These are phyloP conservation scores for Hapsidospora chrysogenum DNA, from an alignment of 495 filamentous ascomycete genomes.

Conservation along the genomic window DNA sequence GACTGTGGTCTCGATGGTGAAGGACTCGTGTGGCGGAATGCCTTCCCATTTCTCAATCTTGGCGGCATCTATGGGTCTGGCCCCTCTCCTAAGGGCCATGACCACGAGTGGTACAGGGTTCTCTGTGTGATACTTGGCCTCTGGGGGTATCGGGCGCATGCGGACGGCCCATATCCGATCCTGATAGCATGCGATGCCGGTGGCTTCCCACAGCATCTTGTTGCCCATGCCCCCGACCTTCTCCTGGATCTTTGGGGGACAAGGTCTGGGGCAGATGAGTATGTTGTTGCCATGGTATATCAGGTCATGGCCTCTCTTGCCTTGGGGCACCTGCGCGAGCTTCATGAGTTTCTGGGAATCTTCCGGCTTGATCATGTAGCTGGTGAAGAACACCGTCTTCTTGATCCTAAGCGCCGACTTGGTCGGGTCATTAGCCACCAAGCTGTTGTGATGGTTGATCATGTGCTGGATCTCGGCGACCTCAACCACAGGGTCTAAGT, in stretches of 20 bases:
- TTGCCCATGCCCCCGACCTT: constrained; percentile 74
- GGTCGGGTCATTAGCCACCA: constrained; percentile 16
- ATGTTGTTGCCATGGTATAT: constrained; percentile 82
- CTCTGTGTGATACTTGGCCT: constrained; percentile 52
- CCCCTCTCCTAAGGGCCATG: constrained; percentile 51
- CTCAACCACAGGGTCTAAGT: constrained; percentile 72
- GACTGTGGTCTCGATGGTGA: constrained; percentile 63
- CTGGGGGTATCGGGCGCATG: constrained; percentile 51
- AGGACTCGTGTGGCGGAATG: constrained; percentile 42
- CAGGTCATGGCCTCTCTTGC: constrained; percentile 42
- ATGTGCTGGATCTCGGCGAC: constrained; percentile 73
- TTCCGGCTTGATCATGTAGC: constrained; percentile 59
- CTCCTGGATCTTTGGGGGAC: constrained; percentile 46
- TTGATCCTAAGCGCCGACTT: constrained; percentile 48
- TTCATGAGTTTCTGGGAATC: constrained; percentile 54
- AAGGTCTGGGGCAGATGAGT: constrained; percentile 65
- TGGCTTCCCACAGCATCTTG: constrained; percentile 70
- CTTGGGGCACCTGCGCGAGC: constrained; percentile 44
- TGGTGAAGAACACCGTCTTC: constrained; percentile 85
- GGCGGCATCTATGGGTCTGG: constrained; percentile 61
- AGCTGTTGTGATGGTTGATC: constrained; percentile 69
- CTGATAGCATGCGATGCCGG: constrained; percentile 54
- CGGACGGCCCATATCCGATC: constrained; percentile 76
- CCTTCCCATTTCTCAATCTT: constrained; percentile 78
- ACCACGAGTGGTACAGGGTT: constrained; percentile 60